Evolutionary conservation across 2,329 filamentous ascomycete species (phyloP).

Genomic region (Fusarium sp.): DNA sequence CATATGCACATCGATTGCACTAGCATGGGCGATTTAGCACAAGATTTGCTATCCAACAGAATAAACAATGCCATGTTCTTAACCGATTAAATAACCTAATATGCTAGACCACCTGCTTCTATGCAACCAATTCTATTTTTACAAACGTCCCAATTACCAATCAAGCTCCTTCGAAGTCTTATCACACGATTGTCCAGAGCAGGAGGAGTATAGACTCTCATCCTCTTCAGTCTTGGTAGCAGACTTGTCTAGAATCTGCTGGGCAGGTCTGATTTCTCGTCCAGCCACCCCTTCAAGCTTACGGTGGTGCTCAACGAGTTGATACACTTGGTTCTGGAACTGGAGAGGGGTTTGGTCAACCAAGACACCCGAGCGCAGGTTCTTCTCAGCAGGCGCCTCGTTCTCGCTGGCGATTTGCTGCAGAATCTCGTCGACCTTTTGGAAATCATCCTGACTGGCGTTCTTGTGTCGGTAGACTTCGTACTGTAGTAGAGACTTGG

Average conservation of each 20-base stretch:
- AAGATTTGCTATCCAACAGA: too few species aligned
- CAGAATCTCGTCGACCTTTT: constrained; percentile 22
- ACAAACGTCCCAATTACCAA: constrained; percentile 23
- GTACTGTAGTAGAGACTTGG: constrained; percentile 27
- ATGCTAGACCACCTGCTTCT: constrained; percentile 6
- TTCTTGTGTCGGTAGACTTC: constrained; percentile 39
- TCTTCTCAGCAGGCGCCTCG: constrained; percentile 28
- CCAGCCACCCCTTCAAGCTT: constrained; percentile 28
- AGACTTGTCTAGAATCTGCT: constrained; percentile 31
- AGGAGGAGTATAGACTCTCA: constrained; percentile 31
- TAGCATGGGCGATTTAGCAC: too few species aligned
- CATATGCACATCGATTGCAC: too few species aligned
- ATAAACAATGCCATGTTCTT: too few species aligned
- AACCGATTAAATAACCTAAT: neutral
- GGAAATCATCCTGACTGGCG: constrained; percentile 31
- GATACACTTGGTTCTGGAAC: constrained; percentile 38
- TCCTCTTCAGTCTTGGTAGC: constrained; percentile 35
- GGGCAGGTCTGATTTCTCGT: constrained; percentile 36
- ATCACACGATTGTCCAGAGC: constrained; percentile 32
- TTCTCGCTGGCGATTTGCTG: constrained; percentile 25
- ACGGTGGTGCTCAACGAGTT: constrained; percentile 37
- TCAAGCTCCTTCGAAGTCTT: constrained; percentile 32
- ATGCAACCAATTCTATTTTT: constrained; percentile 23
- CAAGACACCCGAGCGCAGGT: constrained; percentile 14
- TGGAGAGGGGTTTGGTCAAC: constrained; percentile 24